Base-by-base conservation (phyloP, 1,139 yeast genomes). In the Torulaspora globosa region DNA sequence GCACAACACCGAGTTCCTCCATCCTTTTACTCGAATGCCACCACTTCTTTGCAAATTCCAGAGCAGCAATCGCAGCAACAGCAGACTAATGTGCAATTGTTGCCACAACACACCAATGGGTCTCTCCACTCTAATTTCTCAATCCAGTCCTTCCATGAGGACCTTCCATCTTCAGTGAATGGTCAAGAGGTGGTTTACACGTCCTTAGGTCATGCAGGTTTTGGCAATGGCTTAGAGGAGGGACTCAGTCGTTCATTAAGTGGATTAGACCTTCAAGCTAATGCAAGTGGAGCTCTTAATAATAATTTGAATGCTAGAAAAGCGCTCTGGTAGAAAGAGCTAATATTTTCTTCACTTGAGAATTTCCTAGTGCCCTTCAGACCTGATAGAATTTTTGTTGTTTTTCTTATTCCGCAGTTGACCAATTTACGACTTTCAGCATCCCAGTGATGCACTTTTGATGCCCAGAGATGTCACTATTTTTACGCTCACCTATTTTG, bases 31-130 rank as follows among this genome's bases (percentile, higher is more conserved):
- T 9, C 65, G 44, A 63, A 54, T 43, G 53, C 55, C 36, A 44
- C 48, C 2, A 41, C 44, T 8, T 47, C 36, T 14, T 38, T 38
- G 36, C 55, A 30, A 31, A 8, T 36, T 23, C 38, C 46, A 2
- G 50, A 47, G 9, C 36, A 31, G 14, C 47, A 44, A 21, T 40
- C 27, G 16, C 41, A 39, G 15, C 47, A 49, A 11, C 56, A 48
- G 33, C 48, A 40, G 31, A 43, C 37, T 31, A 46, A 19, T 39
- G 36, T 46, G 7, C 50, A 47, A 32, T 57, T 56, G 24, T 44
- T 64, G 39, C 60, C 66, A 4, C 69, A 65, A 46, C 55, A 63
- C 39, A 64, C 68, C 6, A 58, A 62, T 40, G 66, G 67, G 3
- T 62, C 67, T 6, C 50, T 60, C 9, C 67, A 64, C 36, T 63